Conservation (phyloP, 441 rosid genomes). For the Geranium incanum region DNA sequence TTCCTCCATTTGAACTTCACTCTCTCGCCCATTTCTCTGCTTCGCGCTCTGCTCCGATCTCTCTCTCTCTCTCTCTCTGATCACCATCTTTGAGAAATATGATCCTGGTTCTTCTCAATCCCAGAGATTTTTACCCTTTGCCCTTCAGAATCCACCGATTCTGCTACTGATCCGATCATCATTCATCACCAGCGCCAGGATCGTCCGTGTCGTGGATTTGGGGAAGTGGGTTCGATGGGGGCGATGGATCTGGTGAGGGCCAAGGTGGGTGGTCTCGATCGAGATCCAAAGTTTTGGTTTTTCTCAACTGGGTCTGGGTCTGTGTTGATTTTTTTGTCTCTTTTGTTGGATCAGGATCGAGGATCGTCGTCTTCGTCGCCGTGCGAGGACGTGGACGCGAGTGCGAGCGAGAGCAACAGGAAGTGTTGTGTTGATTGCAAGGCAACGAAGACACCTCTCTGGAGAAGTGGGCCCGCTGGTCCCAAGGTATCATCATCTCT, state of each 20-base stretch:
- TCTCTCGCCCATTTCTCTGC: neutral
- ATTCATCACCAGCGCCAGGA: neutral
- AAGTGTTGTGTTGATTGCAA: conserved; percentile 8
- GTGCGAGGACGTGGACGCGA: neutral
- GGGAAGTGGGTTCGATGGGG: conserved; percentile 3
- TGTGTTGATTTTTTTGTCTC: neutral
- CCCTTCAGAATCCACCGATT: neutral
- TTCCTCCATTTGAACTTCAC: neutral
- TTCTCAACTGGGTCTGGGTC: neutral
- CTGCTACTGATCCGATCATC: neutral
- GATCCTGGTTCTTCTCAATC: conserved; percentile 1
- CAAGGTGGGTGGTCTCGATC: conserved; percentile 7
- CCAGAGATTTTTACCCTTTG: neutral
- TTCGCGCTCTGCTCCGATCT: conserved; percentile 2
- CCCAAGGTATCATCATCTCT: conserved; percentile 3
- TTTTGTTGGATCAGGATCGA: neutral
- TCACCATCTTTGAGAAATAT: neutral
- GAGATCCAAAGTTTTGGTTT: neutral
- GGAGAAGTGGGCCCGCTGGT: conserved; percentile 6
- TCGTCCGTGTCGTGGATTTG: neutral
- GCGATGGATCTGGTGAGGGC: neutral
- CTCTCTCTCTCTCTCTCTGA: conserved; percentile 7
- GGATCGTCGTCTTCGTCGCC: conserved; percentile 2
- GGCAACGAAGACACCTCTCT: conserved; percentile 3
- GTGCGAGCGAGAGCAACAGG: conserved; percentile 4